These are phyloP conservation scores for Trebouxia sp. DNA, from an alignment of 139 green algal genomes.

Conservation along the genomic window DNA sequence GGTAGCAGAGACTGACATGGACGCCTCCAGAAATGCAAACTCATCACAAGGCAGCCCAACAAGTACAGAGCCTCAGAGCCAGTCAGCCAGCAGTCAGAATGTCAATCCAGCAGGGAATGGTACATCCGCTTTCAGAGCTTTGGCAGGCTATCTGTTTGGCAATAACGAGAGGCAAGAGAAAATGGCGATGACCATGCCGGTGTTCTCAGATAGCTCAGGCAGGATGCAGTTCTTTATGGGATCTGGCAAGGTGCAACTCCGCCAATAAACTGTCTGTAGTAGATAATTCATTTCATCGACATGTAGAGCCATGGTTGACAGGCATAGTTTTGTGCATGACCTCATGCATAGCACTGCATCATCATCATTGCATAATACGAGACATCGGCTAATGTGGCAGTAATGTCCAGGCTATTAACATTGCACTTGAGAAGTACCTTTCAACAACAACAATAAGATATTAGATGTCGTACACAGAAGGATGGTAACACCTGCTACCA, in stretches of 20 bases:
- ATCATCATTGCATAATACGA: too few species aligned
- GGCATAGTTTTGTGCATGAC: background rate
- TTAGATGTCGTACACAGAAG: too few species aligned
- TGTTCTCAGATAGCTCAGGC: constrained; percentile 37
- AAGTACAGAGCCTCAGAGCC: background rate
- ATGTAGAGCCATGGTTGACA: background rate
- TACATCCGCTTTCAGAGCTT: constrained; percentile 16
- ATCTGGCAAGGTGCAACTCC: constrained; percentile 1
- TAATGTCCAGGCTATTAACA: too few species aligned
- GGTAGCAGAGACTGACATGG: constrained; percentile 33
- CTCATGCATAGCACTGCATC: background rate
- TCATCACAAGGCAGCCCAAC: background rate
- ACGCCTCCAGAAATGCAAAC: background rate
- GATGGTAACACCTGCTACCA: too few species aligned
- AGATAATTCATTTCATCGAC: background rate
- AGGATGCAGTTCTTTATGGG: constrained; percentile 60
- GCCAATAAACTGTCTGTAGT: constrained; percentile 21
- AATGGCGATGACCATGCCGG: constrained; percentile 62
- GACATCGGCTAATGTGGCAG: too few species aligned
- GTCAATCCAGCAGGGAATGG: constrained; percentile 13
- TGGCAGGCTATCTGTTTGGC: constrained; percentile 47
- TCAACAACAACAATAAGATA: too few species aligned
- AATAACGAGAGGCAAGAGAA: constrained; percentile 43
- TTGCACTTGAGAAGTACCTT: too few species aligned
- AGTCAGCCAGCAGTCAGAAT: background rate